Conservation (phyloP, 2,329 filamentous ascomycete genomes). For the Alternaria conjuncta region DNA sequence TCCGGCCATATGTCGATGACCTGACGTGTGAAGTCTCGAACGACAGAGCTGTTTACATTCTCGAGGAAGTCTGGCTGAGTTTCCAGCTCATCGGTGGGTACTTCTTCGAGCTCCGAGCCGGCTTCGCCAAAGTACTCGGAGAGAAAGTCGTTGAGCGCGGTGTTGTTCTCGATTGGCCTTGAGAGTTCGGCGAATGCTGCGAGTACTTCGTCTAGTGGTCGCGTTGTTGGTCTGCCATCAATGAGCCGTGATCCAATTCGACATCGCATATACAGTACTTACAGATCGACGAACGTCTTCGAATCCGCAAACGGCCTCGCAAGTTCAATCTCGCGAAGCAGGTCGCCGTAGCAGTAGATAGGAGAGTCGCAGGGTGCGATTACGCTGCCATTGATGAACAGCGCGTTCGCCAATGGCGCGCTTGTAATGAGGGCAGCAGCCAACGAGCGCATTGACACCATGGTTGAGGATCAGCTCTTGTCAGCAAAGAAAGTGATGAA, state of each 20-base stretch:
- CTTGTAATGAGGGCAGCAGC: slow-evolving; percentile 20
- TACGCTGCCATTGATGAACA: slow-evolving; percentile 67
- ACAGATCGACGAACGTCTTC: slow-evolving; percentile 71
- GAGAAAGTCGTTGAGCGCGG: slow-evolving; percentile 68
- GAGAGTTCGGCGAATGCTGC: slow-evolving; percentile 65
- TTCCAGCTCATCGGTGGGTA: slow-evolving; percentile 59
- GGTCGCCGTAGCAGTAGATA: slow-evolving; percentile 70
- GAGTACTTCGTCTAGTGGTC: slow-evolving; percentile 65
- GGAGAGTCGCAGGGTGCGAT: slow-evolving; percentile 71
- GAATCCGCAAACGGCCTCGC: slow-evolving; percentile 70
- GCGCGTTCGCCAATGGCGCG: slow-evolving; percentile 45
- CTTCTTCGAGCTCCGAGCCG: slow-evolving; percentile 66
- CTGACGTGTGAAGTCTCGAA: slow-evolving; percentile 66
- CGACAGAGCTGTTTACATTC: slow-evolving; percentile 62
- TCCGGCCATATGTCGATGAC: slow-evolving; percentile 75
- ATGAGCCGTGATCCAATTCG: slow-evolving; percentile 2
- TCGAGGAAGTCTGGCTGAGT: slow-evolving; percentile 65
- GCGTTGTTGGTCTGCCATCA: slow-evolving; percentile 63
- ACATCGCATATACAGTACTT: slow-evolving; percentile 8
- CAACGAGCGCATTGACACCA: slow-evolving; percentile 19
- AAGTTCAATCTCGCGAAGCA: slow-evolving; percentile 67
- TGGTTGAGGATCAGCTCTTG: slow-evolving; percentile 6
- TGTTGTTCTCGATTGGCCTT: slow-evolving; percentile 68
- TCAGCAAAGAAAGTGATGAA: slow-evolving; percentile 1
- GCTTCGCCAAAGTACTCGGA: slow-evolving; percentile 67